These are phyloP conservation scores for Wickerhamiella allomyrinae DNA, from an alignment of 805 yeast species.

Conservation along the genomic window DNA sequence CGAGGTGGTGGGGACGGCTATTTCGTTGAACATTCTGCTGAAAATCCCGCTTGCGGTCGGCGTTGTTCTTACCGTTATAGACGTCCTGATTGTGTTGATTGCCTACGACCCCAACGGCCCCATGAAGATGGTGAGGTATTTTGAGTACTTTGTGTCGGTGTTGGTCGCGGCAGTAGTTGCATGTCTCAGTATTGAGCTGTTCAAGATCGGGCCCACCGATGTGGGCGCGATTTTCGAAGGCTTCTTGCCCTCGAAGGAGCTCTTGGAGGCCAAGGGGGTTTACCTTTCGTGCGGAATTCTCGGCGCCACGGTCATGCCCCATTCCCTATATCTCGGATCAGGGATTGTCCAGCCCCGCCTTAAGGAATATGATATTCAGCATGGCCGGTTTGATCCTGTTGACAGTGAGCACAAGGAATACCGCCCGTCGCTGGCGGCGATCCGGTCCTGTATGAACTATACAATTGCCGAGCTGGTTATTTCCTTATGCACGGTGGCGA, in stretches of 20 bases:
- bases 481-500: conserved; percentile 72
- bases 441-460: conserved; percentile 61
- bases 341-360: conserved; percentile 79
- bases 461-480: conserved; percentile 73
- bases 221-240: conserved; percentile 44
- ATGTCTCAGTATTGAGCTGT: conserved; percentile 61
- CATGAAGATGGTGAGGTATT: conserved; percentile 56
- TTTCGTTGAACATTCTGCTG: conserved; percentile 64
- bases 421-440: conserved; percentile 68
- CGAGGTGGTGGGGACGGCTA: conserved; percentile 89
- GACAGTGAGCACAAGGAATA: conserved; percentile 23
- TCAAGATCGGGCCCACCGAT: conserved; percentile 33
- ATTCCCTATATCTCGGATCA: conserved; percentile 69
- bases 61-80: conserved; percentile 64
- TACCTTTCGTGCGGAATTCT: conserved; percentile 69
- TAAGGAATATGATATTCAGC: conserved; percentile 51
- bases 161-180: conserved; percentile 60
- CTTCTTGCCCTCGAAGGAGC: conserved; percentile 52
- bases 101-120: conserved; percentile 71
- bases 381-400: conserved; percentile 25
- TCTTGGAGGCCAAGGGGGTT: conserved; percentile 48
- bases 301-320: conserved; percentile 96
- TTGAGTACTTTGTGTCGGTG: conserved; percentile 59
- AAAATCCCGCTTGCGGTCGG: conserved; percentile 62
- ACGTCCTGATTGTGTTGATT: conserved; percentile 61